Percentiles rank a stretch among this genome's conserved stretches.
Evolutionary conservation across 2,329 filamentous ascomycete species (phyloP).

Genomic region (Penicillium crustosum): DNA sequence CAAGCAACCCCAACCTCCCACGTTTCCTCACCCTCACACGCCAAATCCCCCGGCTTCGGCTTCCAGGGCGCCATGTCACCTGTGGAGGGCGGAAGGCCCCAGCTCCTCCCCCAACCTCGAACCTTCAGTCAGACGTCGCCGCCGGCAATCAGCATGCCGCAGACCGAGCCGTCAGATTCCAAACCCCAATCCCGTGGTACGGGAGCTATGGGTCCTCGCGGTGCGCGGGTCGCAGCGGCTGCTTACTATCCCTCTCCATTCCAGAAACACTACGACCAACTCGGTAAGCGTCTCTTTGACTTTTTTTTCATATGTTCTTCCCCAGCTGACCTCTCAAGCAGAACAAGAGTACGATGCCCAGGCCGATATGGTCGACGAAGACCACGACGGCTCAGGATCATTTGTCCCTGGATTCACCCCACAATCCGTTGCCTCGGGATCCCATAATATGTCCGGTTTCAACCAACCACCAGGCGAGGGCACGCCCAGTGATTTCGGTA

Average conservation of each 20-base stretch:
- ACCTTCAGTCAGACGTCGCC: conserved; percentile 36
- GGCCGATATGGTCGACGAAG: conserved; percentile 84
- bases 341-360: conserved; percentile 97
- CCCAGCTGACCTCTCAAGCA: conserved; percentile 48
- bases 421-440: conserved; percentile 44
- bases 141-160: conserved; percentile 37
- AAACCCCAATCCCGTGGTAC: conserved; percentile 30
- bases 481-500: conserved; percentile 43
- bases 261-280: conserved; percentile 90
- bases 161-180: conserved; percentile 37
- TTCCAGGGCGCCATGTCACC: conserved; percentile 63
- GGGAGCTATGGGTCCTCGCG: conserved; percentile 29
- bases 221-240: conserved; percentile 44
- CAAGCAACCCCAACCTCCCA: conserved; percentile 84
- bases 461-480: conserved; percentile 39
- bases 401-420: conserved; percentile 58
- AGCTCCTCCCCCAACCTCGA: conserved; percentile 43
- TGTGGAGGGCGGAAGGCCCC: conserved; percentile 48
- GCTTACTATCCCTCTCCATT: conserved; percentile 82
- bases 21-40: conserved; percentile 63
- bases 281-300: conserved; percentile 79
- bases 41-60: conserved; percentile 62
- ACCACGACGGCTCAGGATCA: conserved; percentile 67
- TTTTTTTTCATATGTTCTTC: conserved; percentile 34
- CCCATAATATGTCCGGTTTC: conserved; percentile 46